Base-by-base conservation (phyloP, 129 eudicot species). In the Rutidosis leptorrhynchoides region DNA sequence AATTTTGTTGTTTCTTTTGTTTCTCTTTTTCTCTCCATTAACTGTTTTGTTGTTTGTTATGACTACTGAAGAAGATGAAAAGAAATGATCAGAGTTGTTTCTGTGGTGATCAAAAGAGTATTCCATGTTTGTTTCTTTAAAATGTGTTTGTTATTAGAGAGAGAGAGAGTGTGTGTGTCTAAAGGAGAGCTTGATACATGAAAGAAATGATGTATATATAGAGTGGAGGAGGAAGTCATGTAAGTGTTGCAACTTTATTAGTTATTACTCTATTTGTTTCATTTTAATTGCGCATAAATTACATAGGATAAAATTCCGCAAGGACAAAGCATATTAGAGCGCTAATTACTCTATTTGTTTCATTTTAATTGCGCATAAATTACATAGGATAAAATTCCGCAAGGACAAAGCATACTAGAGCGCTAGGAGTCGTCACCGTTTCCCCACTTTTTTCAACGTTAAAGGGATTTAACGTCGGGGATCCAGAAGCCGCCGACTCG, bases 1-100 rank as follows among this genome's bases (percentile, higher is more conserved):
- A 24, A 10, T 56, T 11, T 21, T 64, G 35, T 76, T 62, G 54
- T 52, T 57, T 33, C 29, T 67, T 40, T 65, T 72, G 46, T 19
- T 69, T 62, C 21, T 76, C 68, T 74, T 79, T 59, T 70, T 80
- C 51, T 74, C 65, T 30, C 60, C 78, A 43, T 74, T 52, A 55
- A 65, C 43, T 46, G 52, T 17, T 24, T 58, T 74, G 54, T 32
- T 58, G 74, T 51, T 67, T 49, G 63, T 32, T 74, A 19, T 15
- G 3, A 32, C 43, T 23, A 58, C 11, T n/a, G 79, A 74, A 3
- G 79, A 48, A 48, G 79, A 67, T 32, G 73, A 57, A 58, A 46
- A 63, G 46, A 32, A 67, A 33, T n/a, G n/a, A n/a, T 58, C 60
- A 23, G 79, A 68, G 79, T 58, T 66, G 79, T 58, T 66, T 45